Evolutionary conservation across 2,329 filamentous ascomycete genomes (phyloP), one percentile per base, ranked within the genome.

Genomic region (Neonectria coccinea): DNA sequence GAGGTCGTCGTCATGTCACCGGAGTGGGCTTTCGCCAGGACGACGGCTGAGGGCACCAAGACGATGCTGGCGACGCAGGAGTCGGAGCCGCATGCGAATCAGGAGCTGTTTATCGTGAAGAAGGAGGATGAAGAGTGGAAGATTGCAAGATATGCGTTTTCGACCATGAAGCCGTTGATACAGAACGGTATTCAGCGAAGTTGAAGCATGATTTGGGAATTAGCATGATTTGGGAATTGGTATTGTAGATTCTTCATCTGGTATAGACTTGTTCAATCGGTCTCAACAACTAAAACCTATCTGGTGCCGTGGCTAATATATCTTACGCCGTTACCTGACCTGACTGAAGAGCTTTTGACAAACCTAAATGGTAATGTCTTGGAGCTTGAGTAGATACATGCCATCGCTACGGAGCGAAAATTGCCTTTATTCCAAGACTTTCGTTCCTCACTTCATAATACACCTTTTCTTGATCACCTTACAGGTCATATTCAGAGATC

Each of bases 141-240:
- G 60, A 72, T 72, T 65, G 69, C 70, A 1, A 62, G 69, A 45
- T 72, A 72, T 22, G 70, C 70, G 0, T 72, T 72, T 6, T 72
- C 70, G 1, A 71, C 67, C 0, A 72, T 71, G 70, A 72, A 70
- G 56, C 67, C 67, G n/a, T 33, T 70, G 6, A 55, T 70, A 14
- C 64, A 67, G 45, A 59, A 69, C 22, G 68, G 64, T 1, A 29
- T 70, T 9, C 55, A 51, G 25, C 54, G 60, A 20, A 63, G 60
- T 5, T 63, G 10, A 47, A 5, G 12, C 20, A 10, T 16, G 20
- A 33, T 8, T 51, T 4, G n/a, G 47, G 16, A 9, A 12, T 10
- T 6, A 5, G 12, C 20, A 10, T 16, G 20, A 33, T 8, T 51
- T 4, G n/a, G 47, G 16, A 9, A 12, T 10, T 6, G 25, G 25